A percentile compares a stretch with the other conserved stretches of the same genome.
Conservation (phyloP, 2,329 filamentous ascomycete genomes). For the Lecanoromycetidae sp. region DNA sequence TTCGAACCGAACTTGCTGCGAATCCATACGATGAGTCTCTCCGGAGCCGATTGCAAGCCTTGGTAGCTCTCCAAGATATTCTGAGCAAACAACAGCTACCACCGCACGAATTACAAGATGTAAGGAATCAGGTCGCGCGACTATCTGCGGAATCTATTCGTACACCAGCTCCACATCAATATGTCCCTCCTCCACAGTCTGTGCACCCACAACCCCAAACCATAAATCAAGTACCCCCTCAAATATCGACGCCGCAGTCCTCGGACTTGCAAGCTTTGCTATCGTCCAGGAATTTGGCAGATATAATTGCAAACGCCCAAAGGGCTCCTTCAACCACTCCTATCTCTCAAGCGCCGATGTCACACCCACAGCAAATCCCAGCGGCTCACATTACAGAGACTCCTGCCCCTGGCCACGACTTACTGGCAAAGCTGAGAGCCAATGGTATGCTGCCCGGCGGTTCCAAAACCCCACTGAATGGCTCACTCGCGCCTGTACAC, state of each 20-base stretch:
- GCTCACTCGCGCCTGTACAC: constrained; percentile 32
- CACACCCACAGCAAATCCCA: constrained; percentile 12
- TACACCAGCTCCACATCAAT: constrained; percentile 23
- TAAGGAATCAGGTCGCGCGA: constrained; percentile 73
- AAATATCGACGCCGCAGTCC: constrained; percentile 36
- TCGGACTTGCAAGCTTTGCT: constrained; percentile 19
- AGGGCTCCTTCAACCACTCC: constrained; percentile 21
- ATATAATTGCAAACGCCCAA: constrained; percentile 37
- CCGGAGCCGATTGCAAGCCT: constrained; percentile 68
- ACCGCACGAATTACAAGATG: constrained; percentile 68
- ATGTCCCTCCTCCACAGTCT: not conserved
- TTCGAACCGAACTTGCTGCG: constrained; percentile 60
- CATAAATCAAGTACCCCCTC: constrained; percentile 34
- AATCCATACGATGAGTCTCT: constrained; percentile 65
- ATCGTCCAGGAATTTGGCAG: constrained; percentile 20
- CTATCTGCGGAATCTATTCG: constrained; percentile 45
- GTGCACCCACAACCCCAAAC: constrained; percentile 42
- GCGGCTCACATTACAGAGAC: constrained; percentile 24
- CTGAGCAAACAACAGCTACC: constrained; percentile 67
- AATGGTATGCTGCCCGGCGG: constrained; percentile 51
- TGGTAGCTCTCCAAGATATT: constrained; percentile 72
- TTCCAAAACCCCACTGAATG: constrained; percentile 28
- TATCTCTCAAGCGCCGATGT: constrained; percentile 3
- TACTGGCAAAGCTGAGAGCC: constrained; percentile 56
- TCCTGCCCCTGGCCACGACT: constrained; percentile 27